These are phyloP conservation scores for Cardamine occulta DNA, from an alignment of 345 rosid species.

Conservation along the genomic window DNA sequence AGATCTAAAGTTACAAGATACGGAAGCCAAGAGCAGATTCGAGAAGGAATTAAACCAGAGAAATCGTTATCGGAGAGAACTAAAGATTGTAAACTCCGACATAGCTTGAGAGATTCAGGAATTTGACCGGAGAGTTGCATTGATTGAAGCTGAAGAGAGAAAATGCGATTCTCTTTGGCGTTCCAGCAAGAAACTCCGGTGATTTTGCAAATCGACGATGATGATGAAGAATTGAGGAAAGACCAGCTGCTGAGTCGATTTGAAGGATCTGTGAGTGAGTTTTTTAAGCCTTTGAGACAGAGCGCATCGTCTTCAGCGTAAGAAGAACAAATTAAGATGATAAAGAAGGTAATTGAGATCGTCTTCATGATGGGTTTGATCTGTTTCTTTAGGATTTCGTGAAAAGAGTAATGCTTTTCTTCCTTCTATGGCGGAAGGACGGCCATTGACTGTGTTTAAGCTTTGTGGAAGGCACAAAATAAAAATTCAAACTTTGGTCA, in stretches of 20 bases:
- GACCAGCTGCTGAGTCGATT: slow-evolving; percentile 48
- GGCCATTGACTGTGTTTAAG: slow-evolving; percentile 52
- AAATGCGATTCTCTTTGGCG: slow-evolving; percentile 55
- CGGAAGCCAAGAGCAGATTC: slow-evolving; percentile 64
- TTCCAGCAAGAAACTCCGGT: slow-evolving; percentile 68
- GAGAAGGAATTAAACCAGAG: slow-evolving; percentile 58
- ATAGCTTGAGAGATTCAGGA: slow-evolving; percentile 57
- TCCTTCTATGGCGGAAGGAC: slow-evolving; percentile 35
- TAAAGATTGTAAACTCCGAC: slow-evolving; percentile 54
- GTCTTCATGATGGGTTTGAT: slow-evolving; percentile 38
- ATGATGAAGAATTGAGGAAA: slow-evolving; percentile 52
- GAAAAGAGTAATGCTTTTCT: not conserved
- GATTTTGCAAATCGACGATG: slow-evolving; percentile 55
- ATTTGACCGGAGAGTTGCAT: slow-evolving; percentile 55
- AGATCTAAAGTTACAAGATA: slow-evolving; percentile 58
- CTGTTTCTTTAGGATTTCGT: slow-evolving; percentile 4
- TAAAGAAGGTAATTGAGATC: slow-evolving; percentile 30
- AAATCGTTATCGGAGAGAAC: slow-evolving; percentile 58
- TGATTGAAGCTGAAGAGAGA: slow-evolving; percentile 46
- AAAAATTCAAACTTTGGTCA: slow-evolving; percentile 27
- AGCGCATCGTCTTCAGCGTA: slow-evolving; percentile 53
- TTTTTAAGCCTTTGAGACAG: slow-evolving; percentile 60
- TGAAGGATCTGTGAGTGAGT: slow-evolving; percentile 48
- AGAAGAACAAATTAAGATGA: slow-evolving; percentile 6
- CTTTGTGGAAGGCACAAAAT: slow-evolving; percentile 40